These are phyloP conservation scores for Kodamaea neixiangensis DNA, from an alignment of 805 yeast species.

Conservation along the genomic window DNA sequence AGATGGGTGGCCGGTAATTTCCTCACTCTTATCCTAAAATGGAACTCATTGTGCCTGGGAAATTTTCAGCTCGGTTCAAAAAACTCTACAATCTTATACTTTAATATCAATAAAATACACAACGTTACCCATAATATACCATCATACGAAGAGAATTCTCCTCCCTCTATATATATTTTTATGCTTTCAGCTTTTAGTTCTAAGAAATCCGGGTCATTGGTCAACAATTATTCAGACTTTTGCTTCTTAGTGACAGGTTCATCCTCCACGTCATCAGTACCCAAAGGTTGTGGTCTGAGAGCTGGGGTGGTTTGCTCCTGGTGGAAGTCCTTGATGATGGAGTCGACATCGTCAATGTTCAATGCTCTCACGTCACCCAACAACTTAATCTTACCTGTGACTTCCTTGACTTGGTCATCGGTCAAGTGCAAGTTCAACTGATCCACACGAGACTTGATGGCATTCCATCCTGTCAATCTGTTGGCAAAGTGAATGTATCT, in stretches of 20 bases:
- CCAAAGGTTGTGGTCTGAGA: constrained; percentile 11
- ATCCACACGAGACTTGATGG: constrained; percentile 96
- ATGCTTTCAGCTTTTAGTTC: background rate
- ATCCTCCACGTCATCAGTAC: constrained; percentile 21
- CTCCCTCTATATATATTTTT: background rate
- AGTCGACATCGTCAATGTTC: constrained; percentile 95
- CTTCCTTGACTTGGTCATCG: constrained; percentile 94
- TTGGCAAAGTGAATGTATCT: constrained; percentile 98
- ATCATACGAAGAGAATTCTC: background rate
- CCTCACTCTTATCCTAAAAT: background rate
- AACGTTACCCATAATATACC: background rate
- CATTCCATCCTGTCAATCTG: constrained; percentile 98
- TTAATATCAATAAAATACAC: background rate
- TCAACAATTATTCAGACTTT: constrained; percentile 26
- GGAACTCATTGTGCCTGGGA: too few relatives aligned
- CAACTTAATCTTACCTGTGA: constrained; percentile 88
- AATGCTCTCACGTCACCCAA: constrained; percentile 94
- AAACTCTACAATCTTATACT: background rate
- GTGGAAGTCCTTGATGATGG: constrained; percentile 92
- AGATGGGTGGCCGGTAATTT: too few relatives aligned
- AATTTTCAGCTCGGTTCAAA: too few relatives aligned
- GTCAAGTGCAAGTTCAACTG: constrained; percentile 87
- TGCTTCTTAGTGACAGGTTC: constrained; percentile 43
- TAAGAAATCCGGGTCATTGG: background rate
- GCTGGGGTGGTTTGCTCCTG: constrained; percentile 65